Base-by-base conservation (phyloP, 1,284 basidiomycete genomes). In the Microbotryum silenes-acaulis region DNA sequence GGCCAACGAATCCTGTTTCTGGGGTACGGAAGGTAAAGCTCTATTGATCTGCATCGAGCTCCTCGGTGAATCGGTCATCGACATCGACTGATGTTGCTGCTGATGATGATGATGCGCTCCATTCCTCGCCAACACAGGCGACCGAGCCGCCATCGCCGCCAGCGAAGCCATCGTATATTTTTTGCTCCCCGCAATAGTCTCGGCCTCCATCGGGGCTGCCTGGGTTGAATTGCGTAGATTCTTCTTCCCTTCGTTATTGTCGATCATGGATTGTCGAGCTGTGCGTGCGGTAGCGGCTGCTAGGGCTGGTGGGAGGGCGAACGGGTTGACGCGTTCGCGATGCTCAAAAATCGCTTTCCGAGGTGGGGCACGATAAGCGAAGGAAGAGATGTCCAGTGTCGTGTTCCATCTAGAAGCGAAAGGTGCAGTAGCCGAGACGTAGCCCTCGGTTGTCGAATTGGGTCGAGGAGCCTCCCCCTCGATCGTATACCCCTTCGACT, bases 321-420 rank as follows among this genome's bases (percentile, higher is more conserved):
- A 42, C 1, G 37, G 37, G 37, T 42, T 42, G 16, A 42, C 37
- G 37, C 37, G 37, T 42, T 42, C 37, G 12, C 37, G 37, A 42
- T 42, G 37, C 37, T n/a, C 25, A 10, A 70, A 65, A 9, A 67
- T 59, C 27, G 66, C 51, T 6, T 44, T 59, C 29, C 60, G 57
- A 2, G 64, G 60, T 0, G 70, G 67, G 0, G 70, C 44, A 1
- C 71, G 70, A 9, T 70, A 70, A 45, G 75, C 74, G 67, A 75
- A 75, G 1, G 73, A 68, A 0, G 86, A 80, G 14, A 93, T 79
- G 72, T 92, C 89, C 33, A 94, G 82, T 1, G 87, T 78, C 65
- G 88, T 91, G 69, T 90, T 92, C 91, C 91, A 93, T 27, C 85
- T 79, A 0, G 88, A 90, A 1, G 84, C 82, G 74, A 92, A 93